Evolutionary conservation across 371 early-diverging fungal species (phyloP), one percentile per base, ranked within the genome.

Genomic region (Mortierella sp.): DNA sequence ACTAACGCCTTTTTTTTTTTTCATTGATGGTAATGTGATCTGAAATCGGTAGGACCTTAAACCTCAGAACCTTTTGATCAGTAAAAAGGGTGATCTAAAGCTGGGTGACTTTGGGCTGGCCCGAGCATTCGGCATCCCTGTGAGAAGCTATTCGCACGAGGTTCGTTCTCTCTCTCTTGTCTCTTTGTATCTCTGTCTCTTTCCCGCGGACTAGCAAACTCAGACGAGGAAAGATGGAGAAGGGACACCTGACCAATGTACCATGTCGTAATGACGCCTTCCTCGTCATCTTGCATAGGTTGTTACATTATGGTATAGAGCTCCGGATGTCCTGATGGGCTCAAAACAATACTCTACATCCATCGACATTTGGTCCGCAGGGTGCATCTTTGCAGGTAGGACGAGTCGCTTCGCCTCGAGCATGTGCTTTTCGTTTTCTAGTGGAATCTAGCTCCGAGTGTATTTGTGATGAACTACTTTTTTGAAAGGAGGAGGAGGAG

Each of bases 321-420:
- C 99, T 2, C 99, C 99, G 2, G 99, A 99, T 84, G 97, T 99
- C n/a, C 81, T 99, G 47, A 91, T 99, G 92, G 99, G 99, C 7
- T 95, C 95, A 37, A 90, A 96, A 67, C 94, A 97, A 70, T 99
- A 99, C 81, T 92, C 94, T n/a, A 98, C 96, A 19, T 96, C 96
- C 4, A 97, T 99, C 70, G 99, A 99, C 85, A 89, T 99, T 48
- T 99, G 99, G 99, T 97, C 97, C 37, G 92, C 97, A 26, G 99
- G 99, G 25, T 99, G 99, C 84, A 99, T 99, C 50, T 90, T 96
- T 83, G 94, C 94, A 53, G 96, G 93, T 87, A n/a, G 4, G 57
- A 29, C 18, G 16, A n/a, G 21, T 4, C 21, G 9, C 37, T 9
- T 37, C 37, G 37, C 9, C 5, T 37, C 37, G 37, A 9, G 9